Base-by-base conservation (phyloP, 140 eudicot genomes). In the Anethum foeniculum region DNA sequence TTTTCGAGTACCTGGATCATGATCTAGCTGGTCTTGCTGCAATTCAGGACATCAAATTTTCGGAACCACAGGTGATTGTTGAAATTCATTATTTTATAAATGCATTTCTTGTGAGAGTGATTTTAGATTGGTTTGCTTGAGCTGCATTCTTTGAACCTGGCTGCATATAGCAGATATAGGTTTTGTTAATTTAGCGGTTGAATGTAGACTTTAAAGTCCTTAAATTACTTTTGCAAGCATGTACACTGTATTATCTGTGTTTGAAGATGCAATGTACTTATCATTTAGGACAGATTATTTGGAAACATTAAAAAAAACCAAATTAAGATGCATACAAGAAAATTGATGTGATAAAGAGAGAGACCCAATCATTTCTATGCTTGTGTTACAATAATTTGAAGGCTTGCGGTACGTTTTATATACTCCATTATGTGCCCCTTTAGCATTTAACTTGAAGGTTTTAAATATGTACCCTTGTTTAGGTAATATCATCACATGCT, bases 1-100 rank as follows among this genome's bases (percentile, higher is more conserved):
- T 88, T 19, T 90, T 90, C 21, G 94, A 90, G 62, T 88, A 88
- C 85, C 85, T 90, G 94, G 94, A 90, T n/a, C 94, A 90, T 46
- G 94, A 90, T 86, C 94, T 90, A 56, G 76, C 94, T 51, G 94
- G 94, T 62, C 88, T 90, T 32, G 89, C 91, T 25, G 90, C 94
- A 64, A 77, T 77, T 23, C 90, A 87, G 77, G 85, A 88, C 51
- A 80, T 39, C 82, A 87, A 88, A 52, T 90, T 90, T 41, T 88
- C 89, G 1, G 90, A 86, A 86, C 86, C 91, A 39, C 94, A 90
- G 94, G 94, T 90, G 46, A 38, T 28, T 78, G 54, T 30, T 60
- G 36, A 13, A 12, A 41, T 36, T 30, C 43, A 23, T 44, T 46
- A n/a, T 21, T 9, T 46, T 19, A 13, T 79, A 25, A 19, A 23